phyloP scores from a whole-genome alignment of 108 stramenopile species.

The Nitzschia sp. region DNA sequence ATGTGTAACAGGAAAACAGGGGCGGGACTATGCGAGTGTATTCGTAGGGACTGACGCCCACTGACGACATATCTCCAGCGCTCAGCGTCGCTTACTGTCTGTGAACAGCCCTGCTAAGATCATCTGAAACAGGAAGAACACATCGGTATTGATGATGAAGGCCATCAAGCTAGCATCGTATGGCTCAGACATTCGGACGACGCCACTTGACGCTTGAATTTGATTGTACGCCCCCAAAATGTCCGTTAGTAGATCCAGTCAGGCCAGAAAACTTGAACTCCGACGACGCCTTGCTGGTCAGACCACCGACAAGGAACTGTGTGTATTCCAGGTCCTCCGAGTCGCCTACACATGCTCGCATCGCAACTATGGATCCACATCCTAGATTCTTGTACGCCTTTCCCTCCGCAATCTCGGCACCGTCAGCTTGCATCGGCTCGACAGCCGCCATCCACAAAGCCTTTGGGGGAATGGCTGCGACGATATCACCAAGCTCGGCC shows the following conservation, averaged over 20 bases:
- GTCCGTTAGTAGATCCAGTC: slow-evolving; percentile 70
- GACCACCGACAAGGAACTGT: slow-evolving; percentile 47
- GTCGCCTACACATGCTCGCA: slow-evolving; percentile 51
- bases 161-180: no score
- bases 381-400: slow-evolving; percentile 32
- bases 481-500: slow-evolving; percentile 14
- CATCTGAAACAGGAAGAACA: no score
- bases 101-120: no score
- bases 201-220: slow-evolving; percentile 47
- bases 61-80: no score
- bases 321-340: slow-evolving; percentile 64
- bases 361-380: slow-evolving; percentile 42
- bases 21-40: no score
- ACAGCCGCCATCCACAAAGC: slow-evolving; percentile 44
- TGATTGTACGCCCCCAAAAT: slow-evolving; percentile 59
- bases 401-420: slow-evolving; percentile 37
- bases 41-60: no score
- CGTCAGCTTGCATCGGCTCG: slow-evolving; percentile 51
- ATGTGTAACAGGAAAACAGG: no score
- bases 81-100: no score
- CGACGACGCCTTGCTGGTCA: slow-evolving; percentile 56
- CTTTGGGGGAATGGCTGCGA: slow-evolving; percentile 34
- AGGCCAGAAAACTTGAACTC: slow-evolving; percentile 70
- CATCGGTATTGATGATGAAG: no score
- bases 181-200: slow-evolving; percentile 7